phyloP scores from a whole-genome alignment of 768 basidiomycete species.

The Phlebiopsis gigantea region DNA sequence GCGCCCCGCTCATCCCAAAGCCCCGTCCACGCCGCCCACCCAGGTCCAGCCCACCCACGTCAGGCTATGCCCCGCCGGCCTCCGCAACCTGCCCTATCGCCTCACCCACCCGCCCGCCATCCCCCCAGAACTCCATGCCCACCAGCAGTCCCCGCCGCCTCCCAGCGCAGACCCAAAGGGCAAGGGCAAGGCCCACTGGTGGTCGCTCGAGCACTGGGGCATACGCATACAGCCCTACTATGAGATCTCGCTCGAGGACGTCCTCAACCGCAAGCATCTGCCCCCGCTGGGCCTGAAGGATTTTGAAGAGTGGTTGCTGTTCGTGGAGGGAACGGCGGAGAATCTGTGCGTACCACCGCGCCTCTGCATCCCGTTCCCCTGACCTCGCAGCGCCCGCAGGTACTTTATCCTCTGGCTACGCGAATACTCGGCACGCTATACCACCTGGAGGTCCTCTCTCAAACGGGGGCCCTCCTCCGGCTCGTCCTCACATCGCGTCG shows the following conservation, averaged over 20 bases:
- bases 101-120: slow-evolving; percentile 6
- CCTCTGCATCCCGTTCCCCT: neutral
- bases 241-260: slow-evolving; percentile 65
- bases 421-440: slow-evolving; percentile 56
- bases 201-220: neutral
- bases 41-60: slow-evolving; percentile 27
- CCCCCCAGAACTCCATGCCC: neutral
- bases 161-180: slow-evolving; percentile 34
- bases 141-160: slow-evolving; percentile 49
- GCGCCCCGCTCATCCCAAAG: neutral
- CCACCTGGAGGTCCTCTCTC: slow-evolving; percentile 29
- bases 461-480: neutral
- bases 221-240: slow-evolving; percentile 55
- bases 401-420: slow-evolving; percentile 82
- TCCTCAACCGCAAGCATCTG: slow-evolving; percentile 70
- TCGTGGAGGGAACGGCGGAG: slow-evolving; percentile 70
- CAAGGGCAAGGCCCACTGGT: slow-evolving; percentile 4
- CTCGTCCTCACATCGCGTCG: neutral
- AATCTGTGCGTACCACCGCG: slow-evolving; percentile 48
- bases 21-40: slow-evolving; percentile 4
- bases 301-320: slow-evolving; percentile 69
- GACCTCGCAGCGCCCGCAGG: slow-evolving; percentile 27
- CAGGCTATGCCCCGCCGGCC: slow-evolving; percentile 27
- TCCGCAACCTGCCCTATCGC: slow-evolving; percentile 33
- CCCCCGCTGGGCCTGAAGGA: slow-evolving; percentile 65